These are phyloP conservation scores for Cordyceps farinosa DNA, from an alignment of 2,329 filamentous ascomycete genomes.

Conservation along the genomic window DNA sequence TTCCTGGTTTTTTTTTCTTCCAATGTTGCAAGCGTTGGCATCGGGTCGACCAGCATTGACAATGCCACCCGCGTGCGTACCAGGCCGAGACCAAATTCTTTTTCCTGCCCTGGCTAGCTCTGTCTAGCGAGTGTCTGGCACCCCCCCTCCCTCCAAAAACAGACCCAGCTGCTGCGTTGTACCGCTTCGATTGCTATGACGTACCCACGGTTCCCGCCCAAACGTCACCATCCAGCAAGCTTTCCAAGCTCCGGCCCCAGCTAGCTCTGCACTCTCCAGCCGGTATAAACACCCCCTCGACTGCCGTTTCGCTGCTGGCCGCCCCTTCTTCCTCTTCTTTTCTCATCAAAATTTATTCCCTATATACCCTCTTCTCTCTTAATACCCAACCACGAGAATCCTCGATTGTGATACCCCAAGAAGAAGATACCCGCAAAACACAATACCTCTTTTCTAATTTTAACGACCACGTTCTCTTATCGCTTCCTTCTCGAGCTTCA, in stretches of 20 bases:
- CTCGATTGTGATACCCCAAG: constrained; percentile 15
- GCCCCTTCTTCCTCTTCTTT: not conserved
- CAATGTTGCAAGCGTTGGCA: constrained; percentile 1
- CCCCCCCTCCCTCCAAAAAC: not conserved
- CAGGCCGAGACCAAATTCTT: constrained; percentile 2
- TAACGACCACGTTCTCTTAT: not conserved
- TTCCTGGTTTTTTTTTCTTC: constrained; percentile 9
- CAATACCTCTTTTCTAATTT: constrained; percentile 9
- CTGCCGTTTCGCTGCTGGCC: constrained; percentile 1
- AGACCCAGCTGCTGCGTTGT: not conserved
- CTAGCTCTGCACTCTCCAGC: constrained; percentile 7
- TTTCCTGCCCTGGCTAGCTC: not conserved
- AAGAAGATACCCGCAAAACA: not conserved
- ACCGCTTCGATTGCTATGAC: constrained; percentile 18
- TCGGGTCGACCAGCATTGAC: not conserved
- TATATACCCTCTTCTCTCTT: constrained; percentile 16
- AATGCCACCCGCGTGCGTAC: not conserved
- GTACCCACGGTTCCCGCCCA: constrained; percentile 13
- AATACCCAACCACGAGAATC: constrained; percentile 14
- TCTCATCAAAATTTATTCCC: constrained; percentile 1
- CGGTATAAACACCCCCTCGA: constrained; percentile 19
- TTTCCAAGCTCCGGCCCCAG: constrained; percentile 14
- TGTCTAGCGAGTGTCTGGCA: not conserved
- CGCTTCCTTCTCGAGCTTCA: not conserved
- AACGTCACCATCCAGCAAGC: constrained; percentile 18